Evolutionary conservation across 2,329 filamentous ascomycete species (phyloP).

Genomic region (Colletotrichum lentis): DNA sequence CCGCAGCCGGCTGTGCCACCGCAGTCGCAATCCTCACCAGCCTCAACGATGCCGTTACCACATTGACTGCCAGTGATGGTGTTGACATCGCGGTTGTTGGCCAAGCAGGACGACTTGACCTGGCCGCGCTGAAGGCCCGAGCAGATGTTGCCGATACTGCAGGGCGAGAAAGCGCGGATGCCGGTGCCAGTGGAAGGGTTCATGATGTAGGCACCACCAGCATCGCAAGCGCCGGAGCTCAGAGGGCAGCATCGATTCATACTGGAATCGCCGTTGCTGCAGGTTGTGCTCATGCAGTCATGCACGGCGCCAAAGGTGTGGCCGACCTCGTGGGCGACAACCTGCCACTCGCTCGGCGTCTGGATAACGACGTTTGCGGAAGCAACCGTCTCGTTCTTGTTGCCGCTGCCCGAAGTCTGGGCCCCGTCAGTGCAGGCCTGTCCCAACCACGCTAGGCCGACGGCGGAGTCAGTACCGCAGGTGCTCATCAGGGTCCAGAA

Average conservation of each 20-base stretch:
- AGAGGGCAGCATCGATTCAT: constrained; percentile 80
- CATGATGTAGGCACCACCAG: constrained; percentile 87
- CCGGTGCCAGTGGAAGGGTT: constrained; percentile 82
- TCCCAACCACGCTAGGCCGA: constrained; percentile 92
- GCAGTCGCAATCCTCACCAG: constrained; percentile 95
- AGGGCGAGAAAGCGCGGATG: constrained; percentile 84
- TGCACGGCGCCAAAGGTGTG: constrained; percentile 97
- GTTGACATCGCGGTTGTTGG: constrained; percentile 83
- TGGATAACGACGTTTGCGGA: constrained; percentile 90
- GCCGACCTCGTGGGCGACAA: constrained; percentile 92
- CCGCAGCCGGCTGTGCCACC: constrained; percentile 78
- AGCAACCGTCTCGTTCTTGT: constrained; percentile 74
- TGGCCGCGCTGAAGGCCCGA: constrained; percentile 80
- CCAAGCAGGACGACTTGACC: constrained; percentile 79
- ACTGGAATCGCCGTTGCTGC: constrained; percentile 64
- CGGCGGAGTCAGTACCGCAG: constrained; percentile 82
- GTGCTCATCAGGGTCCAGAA: constrained; percentile 92
- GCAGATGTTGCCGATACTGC: constrained; percentile 93
- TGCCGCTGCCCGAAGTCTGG: constrained; percentile 59
- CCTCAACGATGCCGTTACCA: constrained; percentile 92
- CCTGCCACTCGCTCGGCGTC: constrained; percentile 88
- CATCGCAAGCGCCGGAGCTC: constrained; percentile 72
- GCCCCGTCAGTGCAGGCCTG: constrained; percentile 77
- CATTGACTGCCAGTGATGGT: constrained; percentile 87
- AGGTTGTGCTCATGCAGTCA: constrained; percentile 80